Conservation (phyloP, 2,329 filamentous ascomycete genomes). For the Thermomyces lanuginosus region DNA sequence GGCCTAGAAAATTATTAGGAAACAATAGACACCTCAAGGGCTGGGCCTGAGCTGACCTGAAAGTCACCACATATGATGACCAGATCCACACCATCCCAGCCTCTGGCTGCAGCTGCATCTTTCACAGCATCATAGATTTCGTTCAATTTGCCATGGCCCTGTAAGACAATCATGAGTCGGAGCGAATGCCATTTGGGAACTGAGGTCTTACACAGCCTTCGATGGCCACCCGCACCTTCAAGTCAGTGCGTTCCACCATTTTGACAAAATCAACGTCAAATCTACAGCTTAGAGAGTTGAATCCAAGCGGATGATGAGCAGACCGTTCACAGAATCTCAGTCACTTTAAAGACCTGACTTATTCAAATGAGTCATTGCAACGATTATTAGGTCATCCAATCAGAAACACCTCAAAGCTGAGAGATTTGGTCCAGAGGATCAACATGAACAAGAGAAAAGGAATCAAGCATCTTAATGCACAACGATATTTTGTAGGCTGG, state of each 20-base stretch:
- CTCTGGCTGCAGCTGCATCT: slow-evolving; percentile 50
- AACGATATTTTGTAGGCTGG: no score
- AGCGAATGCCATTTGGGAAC: background rate
- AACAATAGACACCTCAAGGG: slow-evolving; percentile 1
- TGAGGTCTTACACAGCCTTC: slow-evolving; percentile 60
- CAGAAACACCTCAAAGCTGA: background rate
- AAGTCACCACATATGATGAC: slow-evolving; percentile 95
- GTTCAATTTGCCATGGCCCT: slow-evolving; percentile 85
- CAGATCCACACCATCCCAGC: slow-evolving; percentile 70
- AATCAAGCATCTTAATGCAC: no score
- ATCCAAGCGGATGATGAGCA: no score
- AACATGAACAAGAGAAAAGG: no score
- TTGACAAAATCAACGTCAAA: no score
- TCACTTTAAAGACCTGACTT: no score
- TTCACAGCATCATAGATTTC: slow-evolving; percentile 74
- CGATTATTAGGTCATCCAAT: background rate
- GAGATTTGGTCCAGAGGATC: no score
- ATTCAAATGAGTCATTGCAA: no score
- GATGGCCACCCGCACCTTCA: slow-evolving; percentile 58
- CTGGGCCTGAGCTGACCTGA: slow-evolving; percentile 39
- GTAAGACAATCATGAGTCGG: slow-evolving; percentile 6
- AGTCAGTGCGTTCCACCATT: no score
- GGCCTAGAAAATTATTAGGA: slow-evolving; percentile 37
- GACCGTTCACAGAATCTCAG: no score
- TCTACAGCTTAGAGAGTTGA: no score